Percentiles rank a stretch among this genome's conserved stretches.
Conservation (phyloP, 371 early-diverging fungal genomes). For the Zopfochytrium polystomum region DNA sequence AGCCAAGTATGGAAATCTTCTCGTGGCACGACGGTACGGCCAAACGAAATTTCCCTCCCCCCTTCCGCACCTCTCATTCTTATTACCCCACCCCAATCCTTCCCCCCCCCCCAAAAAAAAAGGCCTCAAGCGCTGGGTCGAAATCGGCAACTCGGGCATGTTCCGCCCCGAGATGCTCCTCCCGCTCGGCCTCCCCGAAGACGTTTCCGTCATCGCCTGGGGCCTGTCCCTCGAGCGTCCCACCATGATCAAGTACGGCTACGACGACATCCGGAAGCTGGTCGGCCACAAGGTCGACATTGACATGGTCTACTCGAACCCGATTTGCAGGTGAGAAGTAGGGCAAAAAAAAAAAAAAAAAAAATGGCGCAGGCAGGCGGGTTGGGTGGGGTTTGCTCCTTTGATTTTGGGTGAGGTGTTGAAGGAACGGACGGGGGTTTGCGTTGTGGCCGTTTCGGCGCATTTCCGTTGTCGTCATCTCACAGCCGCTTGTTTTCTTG, state of each 20-base stretch:
- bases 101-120: not conserved
- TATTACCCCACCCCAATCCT: not conserved
- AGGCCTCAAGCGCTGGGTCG: conserved; percentile 96
- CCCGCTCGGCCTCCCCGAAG: conserved; percentile 95
- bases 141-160: conserved; percentile 99
- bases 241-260: conserved; percentile 98
- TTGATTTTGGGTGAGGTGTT: too few species aligned
- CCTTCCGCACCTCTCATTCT: not conserved
- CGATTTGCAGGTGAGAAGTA: conserved; percentile 66
- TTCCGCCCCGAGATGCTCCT: conserved; percentile 99
- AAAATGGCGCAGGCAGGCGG: too few species aligned
- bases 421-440: too few species aligned
- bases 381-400: too few species aligned
- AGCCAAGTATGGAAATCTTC: conserved; percentile 99
- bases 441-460: too few species aligned
- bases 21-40: conserved; percentile 88
- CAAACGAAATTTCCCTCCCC: not conserved
- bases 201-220: conserved; percentile 98
- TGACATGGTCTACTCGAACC: conserved; percentile 89
- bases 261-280: conserved; percentile 96
- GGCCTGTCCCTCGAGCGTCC: conserved; percentile 99
- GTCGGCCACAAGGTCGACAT: conserved; percentile 99
- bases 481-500: too few species aligned
- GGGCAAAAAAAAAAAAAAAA: too few species aligned
- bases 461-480: too few species aligned